Evolutionary conservation across 2,329 filamentous ascomycete species (phyloP).

Genomic region (Aspergillus persii): DNA sequence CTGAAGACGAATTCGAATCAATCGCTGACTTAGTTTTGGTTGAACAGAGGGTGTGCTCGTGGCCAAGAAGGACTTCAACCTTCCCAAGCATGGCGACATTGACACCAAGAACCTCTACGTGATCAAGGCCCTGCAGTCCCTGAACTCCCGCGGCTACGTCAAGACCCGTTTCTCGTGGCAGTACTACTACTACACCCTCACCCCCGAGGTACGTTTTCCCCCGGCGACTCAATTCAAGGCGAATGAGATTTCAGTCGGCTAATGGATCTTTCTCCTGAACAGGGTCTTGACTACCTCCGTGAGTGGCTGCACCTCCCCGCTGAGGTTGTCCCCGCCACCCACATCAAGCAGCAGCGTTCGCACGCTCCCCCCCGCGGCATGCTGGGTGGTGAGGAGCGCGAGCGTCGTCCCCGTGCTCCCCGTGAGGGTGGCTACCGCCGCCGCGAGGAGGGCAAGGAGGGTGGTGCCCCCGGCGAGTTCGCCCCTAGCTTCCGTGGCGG

Average conservation of each 20-base stretch:
- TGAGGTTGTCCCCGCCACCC: constrained; percentile 98
- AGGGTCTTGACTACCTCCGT: constrained; percentile 98
- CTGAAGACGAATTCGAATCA: constrained; percentile 12
- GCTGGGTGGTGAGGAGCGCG: constrained; percentile 82
- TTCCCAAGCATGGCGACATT: constrained; percentile 95
- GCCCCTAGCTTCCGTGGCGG: constrained; percentile 90
- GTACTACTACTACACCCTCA: constrained; percentile 99
- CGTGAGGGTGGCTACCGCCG: constrained; percentile 89
- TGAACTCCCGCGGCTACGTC: constrained; percentile 96
- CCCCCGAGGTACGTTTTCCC: constrained; percentile 63
- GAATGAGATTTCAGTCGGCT: not conserved
- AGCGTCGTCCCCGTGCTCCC: constrained; percentile 76
- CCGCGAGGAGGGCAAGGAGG: constrained; percentile 88
- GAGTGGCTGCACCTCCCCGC: constrained; percentile 99
- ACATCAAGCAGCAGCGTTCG: constrained; percentile 99
- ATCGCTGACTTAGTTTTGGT: constrained; percentile 15
- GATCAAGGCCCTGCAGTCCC: constrained; percentile 98
- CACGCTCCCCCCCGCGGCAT: constrained; percentile 98
- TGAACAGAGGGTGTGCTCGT: constrained; percentile 75
- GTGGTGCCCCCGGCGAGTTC: constrained; percentile 87
- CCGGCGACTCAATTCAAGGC: not conserved
- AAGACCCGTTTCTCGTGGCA: constrained; percentile 99
- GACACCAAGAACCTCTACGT: constrained; percentile 99
- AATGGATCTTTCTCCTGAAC: not conserved
- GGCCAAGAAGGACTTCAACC: constrained; percentile 99